Evolutionary conservation across 1,284 basidiomycete species (phyloP).

Genomic region (Trametes sp.): DNA sequence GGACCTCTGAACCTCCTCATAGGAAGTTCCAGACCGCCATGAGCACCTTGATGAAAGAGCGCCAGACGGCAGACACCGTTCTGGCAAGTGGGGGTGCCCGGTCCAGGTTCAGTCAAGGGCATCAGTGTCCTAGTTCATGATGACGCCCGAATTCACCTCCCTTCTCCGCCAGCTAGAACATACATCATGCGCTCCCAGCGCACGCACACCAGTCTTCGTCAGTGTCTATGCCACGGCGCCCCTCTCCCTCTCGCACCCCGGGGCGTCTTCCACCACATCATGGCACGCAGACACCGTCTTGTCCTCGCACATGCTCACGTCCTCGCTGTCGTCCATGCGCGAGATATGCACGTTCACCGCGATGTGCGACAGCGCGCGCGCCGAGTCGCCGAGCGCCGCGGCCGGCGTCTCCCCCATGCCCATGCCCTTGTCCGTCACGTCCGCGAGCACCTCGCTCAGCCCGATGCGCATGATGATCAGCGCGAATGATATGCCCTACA

Average conservation of each 20-base stretch:
- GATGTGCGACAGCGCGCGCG: neutral
- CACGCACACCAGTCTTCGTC: too few species aligned
- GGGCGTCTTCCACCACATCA: neutral
- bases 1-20: too few species aligned
- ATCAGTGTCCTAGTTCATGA: too few species aligned
- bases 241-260: neutral
- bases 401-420: neutral
- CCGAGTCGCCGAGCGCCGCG: neutral
- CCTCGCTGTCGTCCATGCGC: neutral
- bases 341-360: neutral
- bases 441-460: neutral
- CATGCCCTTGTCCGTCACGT: neutral
- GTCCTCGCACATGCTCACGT: neutral
- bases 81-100: too few species aligned
- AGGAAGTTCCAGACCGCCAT: too few species aligned
- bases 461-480: constrained; percentile 12
- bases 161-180: too few species aligned
- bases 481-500: constrained; percentile 13
- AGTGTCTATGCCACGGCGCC: too few species aligned
- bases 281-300: neutral
- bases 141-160: too few species aligned
- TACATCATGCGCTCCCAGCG: too few species aligned
- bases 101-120: too few species aligned
- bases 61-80: too few species aligned
- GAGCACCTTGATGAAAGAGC: too few species aligned